These are phyloP conservation scores for Aspergillus nidulans DNA, from an alignment of 495 filamentous ascomycete species.

Conservation along the genomic window DNA sequence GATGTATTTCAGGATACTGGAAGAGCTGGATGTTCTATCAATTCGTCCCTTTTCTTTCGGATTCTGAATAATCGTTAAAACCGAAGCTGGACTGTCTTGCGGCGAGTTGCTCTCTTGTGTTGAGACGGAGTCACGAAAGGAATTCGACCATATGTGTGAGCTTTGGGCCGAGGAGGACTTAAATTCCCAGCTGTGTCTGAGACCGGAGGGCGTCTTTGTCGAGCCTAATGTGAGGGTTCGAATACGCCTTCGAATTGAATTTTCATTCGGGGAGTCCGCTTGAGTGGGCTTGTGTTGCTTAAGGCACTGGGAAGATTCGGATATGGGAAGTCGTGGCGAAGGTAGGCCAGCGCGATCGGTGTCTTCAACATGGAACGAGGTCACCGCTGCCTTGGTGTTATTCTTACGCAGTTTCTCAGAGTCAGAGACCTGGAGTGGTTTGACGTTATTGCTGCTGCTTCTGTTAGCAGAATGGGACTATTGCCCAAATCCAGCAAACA, in stretches of 20 bases:
- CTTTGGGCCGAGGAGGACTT: neutral
- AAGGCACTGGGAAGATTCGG: neutral
- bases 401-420: neutral
- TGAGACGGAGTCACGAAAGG: slow-evolving; percentile 3
- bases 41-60: neutral
- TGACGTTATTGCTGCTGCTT: neutral
- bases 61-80: neutral
- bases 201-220: neutral
- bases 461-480: neutral
- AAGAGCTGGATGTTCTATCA: neutral
- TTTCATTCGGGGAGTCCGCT: neutral
- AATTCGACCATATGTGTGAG: neutral
- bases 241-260: slow-evolving; percentile 8
- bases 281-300: neutral
- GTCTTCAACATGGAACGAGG: slow-evolving; percentile 9
- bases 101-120: neutral
- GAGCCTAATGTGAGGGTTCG: slow-evolving; percentile 9
- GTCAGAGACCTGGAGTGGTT: neutral
- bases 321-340: neutral
- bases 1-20: slow-evolving; percentile 13
- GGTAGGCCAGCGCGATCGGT: neutral
- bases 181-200: slow-evolving; percentile 4
- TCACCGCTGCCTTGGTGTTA: slow-evolving; percentile 7
- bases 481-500: neutral
- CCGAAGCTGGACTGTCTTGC: neutral